phyloP scores from a whole-genome alignment of 140 eudicot species.

The Senecio squalidus region DNA sequence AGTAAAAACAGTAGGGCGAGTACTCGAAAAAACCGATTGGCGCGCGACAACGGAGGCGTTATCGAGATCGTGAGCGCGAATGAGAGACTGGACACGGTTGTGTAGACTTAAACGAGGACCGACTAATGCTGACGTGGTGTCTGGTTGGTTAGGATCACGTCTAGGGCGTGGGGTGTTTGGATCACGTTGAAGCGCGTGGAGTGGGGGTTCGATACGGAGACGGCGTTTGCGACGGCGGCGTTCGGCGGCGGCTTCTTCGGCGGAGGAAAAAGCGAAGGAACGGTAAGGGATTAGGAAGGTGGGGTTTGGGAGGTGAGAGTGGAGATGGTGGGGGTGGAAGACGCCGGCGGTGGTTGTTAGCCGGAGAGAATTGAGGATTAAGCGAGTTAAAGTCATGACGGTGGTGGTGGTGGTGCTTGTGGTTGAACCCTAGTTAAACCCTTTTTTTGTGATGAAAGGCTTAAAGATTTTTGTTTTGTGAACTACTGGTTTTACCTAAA shows the following conservation, averaged over 20 bases:
- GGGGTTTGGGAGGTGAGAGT: constrained; percentile 25
- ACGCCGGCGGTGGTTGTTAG: constrained; percentile 19
- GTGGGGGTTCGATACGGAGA: constrained; percentile 89
- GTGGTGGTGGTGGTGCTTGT: constrained; percentile 33
- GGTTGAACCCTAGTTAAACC: constrained; percentile 15
- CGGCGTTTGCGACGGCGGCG: constrained; percentile 96
- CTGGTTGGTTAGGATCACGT: constrained; percentile 63
- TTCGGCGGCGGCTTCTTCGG: constrained; percentile 95
- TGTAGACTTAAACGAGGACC: constrained; percentile 85
- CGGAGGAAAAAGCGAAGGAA: constrained; percentile 66
- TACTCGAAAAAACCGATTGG: constrained; percentile 54
- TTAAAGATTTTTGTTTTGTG: too few species aligned
- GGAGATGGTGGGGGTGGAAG: constrained; percentile 13
- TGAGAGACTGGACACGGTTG: constrained; percentile 83
- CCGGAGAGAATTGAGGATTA: constrained; percentile 28
- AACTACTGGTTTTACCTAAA: too few species aligned
- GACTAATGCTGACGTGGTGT: constrained; percentile 65
- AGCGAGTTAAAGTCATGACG: constrained; percentile 39
- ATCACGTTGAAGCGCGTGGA: constrained; percentile 73
- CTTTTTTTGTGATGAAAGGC: too few species aligned
- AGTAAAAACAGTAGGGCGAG: constrained; percentile 86
- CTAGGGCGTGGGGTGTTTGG: constrained; percentile 48
- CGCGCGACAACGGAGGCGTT: constrained; percentile 68
- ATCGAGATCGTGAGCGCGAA: constrained; percentile 87
- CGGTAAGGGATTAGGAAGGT: constrained; percentile 28